Conservation (phyloP, 371 early-diverging fungal genomes). For the Rhizopus microsporus region DNA sequence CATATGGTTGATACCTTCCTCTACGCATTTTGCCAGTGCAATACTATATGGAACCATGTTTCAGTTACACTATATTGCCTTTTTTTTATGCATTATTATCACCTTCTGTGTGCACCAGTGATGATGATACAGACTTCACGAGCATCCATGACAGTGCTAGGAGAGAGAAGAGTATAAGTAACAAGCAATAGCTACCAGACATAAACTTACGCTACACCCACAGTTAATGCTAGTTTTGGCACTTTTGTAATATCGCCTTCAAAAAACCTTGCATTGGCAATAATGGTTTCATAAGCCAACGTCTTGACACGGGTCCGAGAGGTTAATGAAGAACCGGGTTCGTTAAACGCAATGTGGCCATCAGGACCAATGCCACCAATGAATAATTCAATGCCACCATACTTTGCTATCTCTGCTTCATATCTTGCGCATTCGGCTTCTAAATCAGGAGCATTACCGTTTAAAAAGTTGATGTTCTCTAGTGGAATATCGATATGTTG, state of each 20-base stretch:
- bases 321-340: constrained; percentile 86
- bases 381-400: constrained; percentile 86
- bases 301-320: constrained; percentile 89
- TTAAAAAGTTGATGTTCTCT: constrained; percentile 80
- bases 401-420: constrained; percentile 74
- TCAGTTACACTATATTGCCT: not conserved
- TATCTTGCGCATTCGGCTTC: constrained; percentile 78
- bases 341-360: constrained; percentile 92
- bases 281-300: constrained; percentile 87
- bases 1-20: constrained; percentile 89
- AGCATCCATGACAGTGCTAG: constrained; percentile 85
- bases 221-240: constrained; percentile 86
- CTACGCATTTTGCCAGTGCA: constrained; percentile 84
- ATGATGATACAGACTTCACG: constrained; percentile 86
- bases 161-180: constrained; percentile 3
- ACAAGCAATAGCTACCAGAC: not conserved
- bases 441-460: constrained; percentile 83
- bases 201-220: constrained; percentile 76
- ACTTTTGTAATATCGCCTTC: constrained; percentile 86
- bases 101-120: constrained; percentile 76
- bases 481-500: constrained; percentile 79
- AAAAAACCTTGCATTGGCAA: constrained; percentile 89
- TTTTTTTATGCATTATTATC: not conserved
- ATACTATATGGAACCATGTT: constrained; percentile 31
- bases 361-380: constrained; percentile 87